These are phyloP conservation scores for Ilex asprella DNA, from an alignment of 257 asterid species.

Conservation along the genomic window DNA sequence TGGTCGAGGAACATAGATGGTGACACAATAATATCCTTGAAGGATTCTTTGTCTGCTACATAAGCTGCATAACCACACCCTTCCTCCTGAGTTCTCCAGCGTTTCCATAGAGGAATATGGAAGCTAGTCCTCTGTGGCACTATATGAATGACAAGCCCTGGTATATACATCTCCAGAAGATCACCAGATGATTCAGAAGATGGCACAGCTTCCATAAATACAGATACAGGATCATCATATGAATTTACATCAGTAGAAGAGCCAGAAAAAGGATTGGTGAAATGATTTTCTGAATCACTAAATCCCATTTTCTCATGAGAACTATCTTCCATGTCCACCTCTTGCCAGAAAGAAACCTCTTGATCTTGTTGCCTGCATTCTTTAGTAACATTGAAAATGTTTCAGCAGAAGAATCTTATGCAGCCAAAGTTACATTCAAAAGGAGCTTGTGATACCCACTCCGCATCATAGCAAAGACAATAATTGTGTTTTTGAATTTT, in stretches of 20 bases:
- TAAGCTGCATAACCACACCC: constrained; percentile 17
- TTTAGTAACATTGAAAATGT: constrained; percentile 3
- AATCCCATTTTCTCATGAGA: constrained; percentile 5
- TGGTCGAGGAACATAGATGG: constrained; percentile 31
- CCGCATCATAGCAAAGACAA: too few species aligned
- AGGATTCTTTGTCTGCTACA: constrained; percentile 24
- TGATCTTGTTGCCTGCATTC: neutral
- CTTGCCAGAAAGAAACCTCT: constrained; percentile 9
- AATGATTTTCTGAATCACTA: constrained; percentile 1
- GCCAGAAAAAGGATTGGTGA: neutral
- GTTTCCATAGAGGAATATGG: constrained; percentile 18
- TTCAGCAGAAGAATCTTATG: neutral
- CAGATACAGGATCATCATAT: constrained; percentile 8
- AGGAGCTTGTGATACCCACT: neutral
- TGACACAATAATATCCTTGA: constrained; percentile 24
- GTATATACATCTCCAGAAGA: constrained; percentile 23
- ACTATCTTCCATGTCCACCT: constrained; percentile 4
- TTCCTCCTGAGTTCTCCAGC: constrained; percentile 16
- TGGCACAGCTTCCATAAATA: constrained; percentile 17
- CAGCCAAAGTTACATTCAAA: neutral
- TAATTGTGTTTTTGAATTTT: neutral
- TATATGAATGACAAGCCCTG: constrained; percentile 25
- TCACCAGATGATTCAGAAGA: constrained; percentile 8
- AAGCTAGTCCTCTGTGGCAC: constrained; percentile 12
- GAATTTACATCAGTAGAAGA: constrained; percentile 7